Conservation (phyloP, 768 basidiomycete species). For the Rhodosporidiobolus odoratus region DNA sequence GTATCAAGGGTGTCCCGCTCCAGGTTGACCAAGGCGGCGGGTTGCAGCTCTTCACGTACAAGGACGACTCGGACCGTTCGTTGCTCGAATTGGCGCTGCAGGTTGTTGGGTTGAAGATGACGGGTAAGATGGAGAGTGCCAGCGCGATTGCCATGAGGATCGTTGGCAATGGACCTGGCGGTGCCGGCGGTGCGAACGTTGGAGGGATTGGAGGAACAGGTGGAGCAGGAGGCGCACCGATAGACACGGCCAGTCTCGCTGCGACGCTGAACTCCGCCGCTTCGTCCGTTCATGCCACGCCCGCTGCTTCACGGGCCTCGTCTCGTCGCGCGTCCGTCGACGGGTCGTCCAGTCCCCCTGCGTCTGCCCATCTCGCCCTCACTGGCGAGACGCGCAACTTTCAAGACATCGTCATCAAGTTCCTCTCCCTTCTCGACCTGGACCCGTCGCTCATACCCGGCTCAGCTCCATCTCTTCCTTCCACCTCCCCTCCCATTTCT, state of each 20-base stretch:
- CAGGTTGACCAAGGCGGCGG: conserved; percentile 46
- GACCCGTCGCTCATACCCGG: conserved; percentile 51
- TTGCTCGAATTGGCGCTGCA: conserved; percentile 95
- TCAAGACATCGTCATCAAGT: conserved; percentile 69
- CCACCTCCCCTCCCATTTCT: conserved; percentile 57
- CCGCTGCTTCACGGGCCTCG: conserved; percentile 11
- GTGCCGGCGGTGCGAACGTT: conserved; percentile 35
- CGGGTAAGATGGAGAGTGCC: conserved; percentile 86
- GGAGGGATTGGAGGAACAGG: neutral
- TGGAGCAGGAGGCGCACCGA: neutral
- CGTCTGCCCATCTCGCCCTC: neutral
- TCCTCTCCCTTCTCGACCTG: conserved; percentile 71
- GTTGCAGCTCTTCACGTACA: conserved; percentile 74
- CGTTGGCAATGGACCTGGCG: conserved; percentile 56
- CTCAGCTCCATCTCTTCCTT: conserved; percentile 47
- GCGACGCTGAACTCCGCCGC: conserved; percentile 25
- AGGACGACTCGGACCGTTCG: conserved; percentile 80
- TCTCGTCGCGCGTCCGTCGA: conserved; percentile 28
- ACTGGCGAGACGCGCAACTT: conserved; percentile 51
- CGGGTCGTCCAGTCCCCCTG: neutral
- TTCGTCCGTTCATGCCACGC: conserved; percentile 21
- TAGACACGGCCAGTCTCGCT: conserved; percentile 30
- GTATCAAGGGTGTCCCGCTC: conserved; percentile 67
- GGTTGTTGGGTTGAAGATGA: conserved; percentile 94
- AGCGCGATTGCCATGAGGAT: conserved; percentile 90